Conservation (phyloP, 352 stramenopile species). For the Albugo laibachii region DNA sequence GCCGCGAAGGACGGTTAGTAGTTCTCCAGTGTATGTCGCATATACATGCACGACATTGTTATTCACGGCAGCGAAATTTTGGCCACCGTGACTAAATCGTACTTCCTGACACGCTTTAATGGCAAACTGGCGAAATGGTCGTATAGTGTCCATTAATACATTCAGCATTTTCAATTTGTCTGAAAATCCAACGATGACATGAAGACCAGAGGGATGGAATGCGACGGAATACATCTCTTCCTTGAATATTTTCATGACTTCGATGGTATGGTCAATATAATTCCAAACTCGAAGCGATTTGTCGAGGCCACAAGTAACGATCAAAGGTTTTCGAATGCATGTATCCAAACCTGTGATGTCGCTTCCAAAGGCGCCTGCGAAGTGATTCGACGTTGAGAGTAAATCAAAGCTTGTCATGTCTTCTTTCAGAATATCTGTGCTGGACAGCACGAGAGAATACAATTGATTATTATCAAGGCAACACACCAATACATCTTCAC, state of each 20-base stretch:
- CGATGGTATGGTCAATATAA: conserved; percentile 80
- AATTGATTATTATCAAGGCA: conserved; percentile 79
- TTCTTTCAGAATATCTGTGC: conserved; percentile 84
- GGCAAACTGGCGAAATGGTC: conserved; percentile 75
- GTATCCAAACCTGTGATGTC: conserved; percentile 86
- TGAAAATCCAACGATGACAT: conserved; percentile 80
- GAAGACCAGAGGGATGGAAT: conserved; percentile 82
- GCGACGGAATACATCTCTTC: conserved; percentile 78
- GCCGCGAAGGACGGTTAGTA: conserved; percentile 43
- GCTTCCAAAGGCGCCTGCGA: conserved; percentile 27
- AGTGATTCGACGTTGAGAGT: conserved; percentile 77
- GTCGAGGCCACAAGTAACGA: conserved; percentile 82
- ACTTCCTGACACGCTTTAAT: conserved; percentile 86
- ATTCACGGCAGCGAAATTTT: conserved; percentile 80
- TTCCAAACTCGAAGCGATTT: conserved; percentile 87
- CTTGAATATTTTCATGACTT: conserved; percentile 83
- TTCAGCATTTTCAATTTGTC: conserved; percentile 90
- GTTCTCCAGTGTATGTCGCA: conserved; percentile 53
- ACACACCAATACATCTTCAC: conserved; percentile 77
- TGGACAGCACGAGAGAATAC: conserved; percentile 80
- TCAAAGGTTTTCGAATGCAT: conserved; percentile 81
- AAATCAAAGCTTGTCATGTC: conserved; percentile 88
- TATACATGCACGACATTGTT: conserved; percentile 81
- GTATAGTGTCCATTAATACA: conserved; percentile 88
- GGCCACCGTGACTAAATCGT: conserved; percentile 77